phyloP scores from a whole-genome alignment of 345 rosid species.

The Lepidium didymum region DNA sequence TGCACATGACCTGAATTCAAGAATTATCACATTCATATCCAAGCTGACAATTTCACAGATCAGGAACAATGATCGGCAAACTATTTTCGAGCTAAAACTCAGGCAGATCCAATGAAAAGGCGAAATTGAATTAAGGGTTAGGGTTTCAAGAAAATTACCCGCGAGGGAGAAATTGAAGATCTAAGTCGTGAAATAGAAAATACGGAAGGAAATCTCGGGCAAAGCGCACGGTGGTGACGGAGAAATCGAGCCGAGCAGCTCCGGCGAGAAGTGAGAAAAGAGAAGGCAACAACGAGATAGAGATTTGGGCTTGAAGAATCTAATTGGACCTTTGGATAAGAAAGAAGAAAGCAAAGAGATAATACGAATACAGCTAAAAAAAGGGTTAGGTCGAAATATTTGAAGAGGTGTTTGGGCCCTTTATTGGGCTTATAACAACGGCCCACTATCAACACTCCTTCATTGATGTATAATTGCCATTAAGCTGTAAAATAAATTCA shows the following conservation, averaged over 20 bases:
- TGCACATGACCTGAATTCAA: not conserved
- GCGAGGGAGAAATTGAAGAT: not conserved
- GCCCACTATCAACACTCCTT: too few relatives aligned
- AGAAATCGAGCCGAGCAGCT: not conserved
- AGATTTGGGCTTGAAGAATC: conserved; percentile 46
- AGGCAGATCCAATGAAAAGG: not conserved
- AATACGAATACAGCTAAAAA: not conserved
- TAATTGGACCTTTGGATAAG: conserved; percentile 41
- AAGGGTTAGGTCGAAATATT: not conserved
- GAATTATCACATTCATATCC: not conserved
- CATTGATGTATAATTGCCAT: too few relatives aligned
- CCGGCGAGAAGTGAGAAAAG: not conserved
- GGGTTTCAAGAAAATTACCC: conserved; percentile 6
- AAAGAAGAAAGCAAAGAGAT: not conserved
- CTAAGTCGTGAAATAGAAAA: not conserved
- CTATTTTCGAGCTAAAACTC: not conserved
- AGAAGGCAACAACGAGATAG: not conserved
- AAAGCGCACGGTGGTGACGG: conserved; percentile 13
- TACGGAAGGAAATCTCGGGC: conserved; percentile 31
- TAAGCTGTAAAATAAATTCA: too few relatives aligned
- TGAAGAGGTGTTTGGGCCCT: not conserved
- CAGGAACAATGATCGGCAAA: not conserved
- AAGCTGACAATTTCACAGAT: not conserved
- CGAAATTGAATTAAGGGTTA: not conserved
- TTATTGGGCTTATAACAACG: not conserved